phyloP scores from a whole-genome alignment of 2,329 filamentous ascomycete genomes.

The Aureobasidium leucospermi region DNA sequence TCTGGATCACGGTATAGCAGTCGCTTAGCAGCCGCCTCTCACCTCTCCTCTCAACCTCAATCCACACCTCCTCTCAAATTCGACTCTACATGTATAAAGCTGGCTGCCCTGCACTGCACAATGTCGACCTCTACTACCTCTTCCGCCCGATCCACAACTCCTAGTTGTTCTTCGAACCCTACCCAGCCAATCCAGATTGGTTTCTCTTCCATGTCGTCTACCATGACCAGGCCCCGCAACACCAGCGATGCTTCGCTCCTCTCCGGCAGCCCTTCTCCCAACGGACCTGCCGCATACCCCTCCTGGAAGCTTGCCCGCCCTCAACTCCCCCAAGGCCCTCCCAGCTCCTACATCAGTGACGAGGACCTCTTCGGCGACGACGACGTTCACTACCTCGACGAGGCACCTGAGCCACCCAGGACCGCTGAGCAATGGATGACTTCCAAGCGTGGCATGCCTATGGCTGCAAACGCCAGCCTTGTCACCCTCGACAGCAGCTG shows the following conservation, averaged over 20 bases:
- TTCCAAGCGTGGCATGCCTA: conserved; percentile 17
- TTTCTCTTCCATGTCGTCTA: conserved; percentile 14
- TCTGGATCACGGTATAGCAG: conserved; percentile 11
- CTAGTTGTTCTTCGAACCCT: conserved; percentile 15
- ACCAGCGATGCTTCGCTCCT: conserved; percentile 12
- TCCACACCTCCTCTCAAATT: background rate
- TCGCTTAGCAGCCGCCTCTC: conserved; percentile 9
- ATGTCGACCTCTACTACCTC: conserved; percentile 17
- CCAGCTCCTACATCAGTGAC: conserved; percentile 31
- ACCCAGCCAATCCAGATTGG: conserved; percentile 17
- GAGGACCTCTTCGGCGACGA: conserved; percentile 30
- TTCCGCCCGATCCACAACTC: conserved; percentile 16
- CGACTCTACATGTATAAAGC: conserved; percentile 7
- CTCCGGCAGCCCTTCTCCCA: conserved; percentile 9
- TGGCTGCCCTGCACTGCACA: conserved; percentile 14
- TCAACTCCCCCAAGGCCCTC: conserved; percentile 13
- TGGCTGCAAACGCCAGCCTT: conserved; percentile 15
- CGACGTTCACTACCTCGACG: conserved; percentile 23
- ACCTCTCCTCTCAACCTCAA: conserved; percentile 4
- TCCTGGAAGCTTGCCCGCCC: conserved; percentile 18
- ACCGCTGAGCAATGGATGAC: conserved; percentile 26
- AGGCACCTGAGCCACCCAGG: conserved; percentile 28
- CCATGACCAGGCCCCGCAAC: conserved; percentile 15
- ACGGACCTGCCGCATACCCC: conserved; percentile 16
- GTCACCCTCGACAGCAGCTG: conserved; percentile 16